phyloP scores from a whole-genome alignment of 2,329 filamentous ascomycete species.

The Bipolaris bicolor region DNA sequence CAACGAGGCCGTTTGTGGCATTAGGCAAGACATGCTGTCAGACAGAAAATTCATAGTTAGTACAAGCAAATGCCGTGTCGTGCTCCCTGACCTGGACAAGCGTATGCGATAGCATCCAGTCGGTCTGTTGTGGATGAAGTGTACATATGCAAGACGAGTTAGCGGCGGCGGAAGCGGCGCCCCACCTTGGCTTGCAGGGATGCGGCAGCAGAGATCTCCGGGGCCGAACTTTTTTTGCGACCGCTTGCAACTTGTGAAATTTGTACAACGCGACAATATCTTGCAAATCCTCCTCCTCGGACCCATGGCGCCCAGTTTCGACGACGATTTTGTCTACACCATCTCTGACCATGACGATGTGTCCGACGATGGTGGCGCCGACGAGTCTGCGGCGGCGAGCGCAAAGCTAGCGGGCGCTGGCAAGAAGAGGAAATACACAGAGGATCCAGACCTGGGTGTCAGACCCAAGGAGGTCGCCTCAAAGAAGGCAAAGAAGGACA shows the following conservation, averaged over 20 bases:
- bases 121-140: no score
- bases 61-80: neutral
- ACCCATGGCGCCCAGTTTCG: slow-evolving; percentile 41
- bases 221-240: slow-evolving; percentile 32
- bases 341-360: slow-evolving; percentile 50
- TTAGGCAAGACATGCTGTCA: neutral
- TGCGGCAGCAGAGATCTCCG: slow-evolving; percentile 20
- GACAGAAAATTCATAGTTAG: neutral
- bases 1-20: neutral
- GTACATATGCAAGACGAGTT: neutral
- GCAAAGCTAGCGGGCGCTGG: slow-evolving; percentile 42
- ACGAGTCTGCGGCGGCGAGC: slow-evolving; percentile 31
- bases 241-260: slow-evolving; percentile 14
- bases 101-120: no score
- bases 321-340: slow-evolving; percentile 50
- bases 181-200: slow-evolving; percentile 15
- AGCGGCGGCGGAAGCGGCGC: slow-evolving; percentile 5
- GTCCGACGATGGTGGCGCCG: slow-evolving; percentile 45
- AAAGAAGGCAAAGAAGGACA: slow-evolving; percentile 51
- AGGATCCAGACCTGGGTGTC: slow-evolving; percentile 36
- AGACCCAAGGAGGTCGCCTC: slow-evolving; percentile 34
- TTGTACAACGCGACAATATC: neutral
- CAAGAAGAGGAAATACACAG: slow-evolving; percentile 47
- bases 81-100: slow-evolving; percentile 1
- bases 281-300: neutral